Evolutionary conservation across 2,329 filamentous ascomycete species (phyloP).

Genomic region (Camillea tinctor): DNA sequence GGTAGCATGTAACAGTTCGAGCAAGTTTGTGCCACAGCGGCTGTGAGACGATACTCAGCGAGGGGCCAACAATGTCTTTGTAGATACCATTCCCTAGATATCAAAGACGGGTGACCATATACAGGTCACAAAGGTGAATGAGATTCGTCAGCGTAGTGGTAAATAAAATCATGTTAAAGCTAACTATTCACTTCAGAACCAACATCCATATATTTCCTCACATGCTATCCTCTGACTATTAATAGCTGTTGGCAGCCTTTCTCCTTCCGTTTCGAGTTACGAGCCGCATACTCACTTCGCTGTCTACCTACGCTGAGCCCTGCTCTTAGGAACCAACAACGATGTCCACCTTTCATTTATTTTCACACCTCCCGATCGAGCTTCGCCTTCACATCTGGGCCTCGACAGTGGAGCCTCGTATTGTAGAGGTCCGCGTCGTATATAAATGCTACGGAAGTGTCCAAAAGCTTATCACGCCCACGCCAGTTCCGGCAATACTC

Average conservation of each 20-base stretch:
- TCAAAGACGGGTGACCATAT: too few relatives aligned
- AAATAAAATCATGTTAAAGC: not conserved
- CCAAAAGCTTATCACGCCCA: slow-evolving; percentile 8
- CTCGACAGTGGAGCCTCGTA: slow-evolving; percentile 10
- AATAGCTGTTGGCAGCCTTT: slow-evolving; percentile 1
- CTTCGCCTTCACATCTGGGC: slow-evolving; percentile 12
- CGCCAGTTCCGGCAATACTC: slow-evolving; percentile 14
- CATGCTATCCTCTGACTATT: slow-evolving; percentile 1
- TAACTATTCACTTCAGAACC: not conserved
- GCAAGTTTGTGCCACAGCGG: too few relatives aligned
- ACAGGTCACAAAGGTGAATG: too few relatives aligned
- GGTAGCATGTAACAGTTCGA: too few relatives aligned
- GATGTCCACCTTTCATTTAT: slow-evolving; percentile 15
- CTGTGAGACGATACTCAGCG: too few relatives aligned
- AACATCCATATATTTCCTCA: slow-evolving; percentile 1
- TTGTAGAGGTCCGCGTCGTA: slow-evolving; percentile 14
- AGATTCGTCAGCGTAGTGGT: too few relatives aligned
- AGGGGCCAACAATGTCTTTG: too few relatives aligned
- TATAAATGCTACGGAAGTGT: slow-evolving; percentile 1
- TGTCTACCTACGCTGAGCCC: slow-evolving; percentile 1
- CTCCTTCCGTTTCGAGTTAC: slow-evolving; percentile 4
- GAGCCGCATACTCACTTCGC: slow-evolving; percentile 1
- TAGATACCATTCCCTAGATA: too few relatives aligned
- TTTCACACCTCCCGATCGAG: slow-evolving; percentile 10
- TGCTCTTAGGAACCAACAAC: slow-evolving; percentile 1